These are phyloP conservation scores for Boletus smithii DNA, from an alignment of 1,284 basidiomycete genomes.

Conservation along the genomic window DNA sequence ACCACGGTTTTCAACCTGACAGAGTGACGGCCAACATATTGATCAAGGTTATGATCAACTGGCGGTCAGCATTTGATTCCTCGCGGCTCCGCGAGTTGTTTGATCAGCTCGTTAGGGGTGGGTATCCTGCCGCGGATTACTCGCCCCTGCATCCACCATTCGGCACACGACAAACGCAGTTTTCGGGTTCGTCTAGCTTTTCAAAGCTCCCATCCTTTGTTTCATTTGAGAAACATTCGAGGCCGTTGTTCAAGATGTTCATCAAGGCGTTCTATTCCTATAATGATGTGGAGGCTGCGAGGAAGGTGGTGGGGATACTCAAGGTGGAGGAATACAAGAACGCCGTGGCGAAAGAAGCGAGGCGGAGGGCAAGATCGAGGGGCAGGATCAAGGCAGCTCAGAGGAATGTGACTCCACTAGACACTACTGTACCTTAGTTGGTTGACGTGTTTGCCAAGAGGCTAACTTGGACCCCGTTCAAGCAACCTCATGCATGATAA, in stretches of 20 bases:
- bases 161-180: constrained; percentile 30
- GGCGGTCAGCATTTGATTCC: constrained; percentile 41
- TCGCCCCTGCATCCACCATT: constrained; percentile 41
- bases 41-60: constrained; percentile 52
- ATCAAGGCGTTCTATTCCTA: constrained; percentile 57
- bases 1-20: constrained; percentile 51
- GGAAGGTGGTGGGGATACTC: constrained; percentile 53
- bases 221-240: constrained; percentile 53
- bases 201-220: constrained; percentile 38
- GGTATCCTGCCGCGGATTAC: constrained; percentile 47
- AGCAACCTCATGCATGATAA: too few relatives aligned
- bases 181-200: constrained; percentile 26
- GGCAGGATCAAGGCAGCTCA: constrained; percentile 19
- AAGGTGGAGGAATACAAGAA: constrained; percentile 39
- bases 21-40: constrained; percentile 64
- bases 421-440: constrained; percentile 2
- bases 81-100: constrained; percentile 52
- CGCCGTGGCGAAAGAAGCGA: constrained; percentile 13
- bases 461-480: too few relatives aligned
- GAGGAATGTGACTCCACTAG: constrained; percentile 3
- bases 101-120: constrained; percentile 52
- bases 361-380: constrained; percentile 18
- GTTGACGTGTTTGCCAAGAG: neutral
- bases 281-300: constrained; percentile 51
- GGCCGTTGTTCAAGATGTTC: constrained; percentile 69